Percentiles rank a stretch among this genome's conserved stretches.
Conservation (phyloP, 2,329 filamentous ascomycete species). For the Biscogniauxia mediterranea region DNA sequence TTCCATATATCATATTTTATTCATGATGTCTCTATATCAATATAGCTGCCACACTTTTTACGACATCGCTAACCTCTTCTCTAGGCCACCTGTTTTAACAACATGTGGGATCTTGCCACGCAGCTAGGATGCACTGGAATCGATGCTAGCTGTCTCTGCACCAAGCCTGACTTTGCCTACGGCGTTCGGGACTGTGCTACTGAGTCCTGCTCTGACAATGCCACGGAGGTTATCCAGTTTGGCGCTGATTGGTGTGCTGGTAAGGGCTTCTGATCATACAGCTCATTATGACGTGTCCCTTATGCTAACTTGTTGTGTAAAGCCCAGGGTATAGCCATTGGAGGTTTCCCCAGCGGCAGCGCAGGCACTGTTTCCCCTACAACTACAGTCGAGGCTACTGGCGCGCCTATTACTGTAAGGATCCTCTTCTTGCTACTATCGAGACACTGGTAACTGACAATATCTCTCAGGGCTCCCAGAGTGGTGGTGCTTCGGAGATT, state of each 20-base stretch:
- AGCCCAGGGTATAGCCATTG: constrained; percentile 24
- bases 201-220: constrained; percentile 21
- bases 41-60: background rate
- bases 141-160: constrained; percentile 42
- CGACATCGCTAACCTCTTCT: constrained; percentile 12
- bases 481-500: constrained; percentile 11
- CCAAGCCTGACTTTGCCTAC: constrained; percentile 38
- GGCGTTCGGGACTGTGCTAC: constrained; percentile 37
- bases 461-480: background rate
- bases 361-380: background rate
- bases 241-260: constrained; percentile 30
- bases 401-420: background rate
- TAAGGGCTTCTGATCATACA: constrained; percentile 15
- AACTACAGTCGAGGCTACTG: background rate
- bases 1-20: background rate
- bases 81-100: constrained; percentile 48
- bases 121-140: constrained; percentile 44
- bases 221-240: constrained; percentile 26
- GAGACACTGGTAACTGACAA: background rate
- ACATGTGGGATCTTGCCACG: constrained; percentile 48
- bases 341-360: constrained; percentile 1
- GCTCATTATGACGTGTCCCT: background rate
- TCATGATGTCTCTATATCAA: background rate
- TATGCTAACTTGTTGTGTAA: constrained; percentile 5
- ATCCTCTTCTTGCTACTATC: background rate